A percentile compares a stretch with the other conserved stretches of the same genome.
phyloP scores from a whole-genome alignment of 495 filamentous ascomycete genomes.

The Neurospora sp. region DNA sequence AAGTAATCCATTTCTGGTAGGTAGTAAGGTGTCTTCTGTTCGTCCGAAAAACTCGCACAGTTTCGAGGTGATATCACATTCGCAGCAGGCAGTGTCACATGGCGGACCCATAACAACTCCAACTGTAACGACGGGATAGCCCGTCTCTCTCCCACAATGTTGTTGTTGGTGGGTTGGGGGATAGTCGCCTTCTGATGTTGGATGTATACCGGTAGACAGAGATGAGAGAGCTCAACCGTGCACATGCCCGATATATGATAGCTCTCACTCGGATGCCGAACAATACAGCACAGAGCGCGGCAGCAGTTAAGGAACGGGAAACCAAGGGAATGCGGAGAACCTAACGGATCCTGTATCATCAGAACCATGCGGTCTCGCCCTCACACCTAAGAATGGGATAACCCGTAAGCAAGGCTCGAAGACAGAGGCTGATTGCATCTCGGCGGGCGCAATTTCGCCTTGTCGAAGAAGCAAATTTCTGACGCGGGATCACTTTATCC shows the following conservation, averaged over 20 bases:
- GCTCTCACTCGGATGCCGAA: neutral
- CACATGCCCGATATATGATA: neutral
- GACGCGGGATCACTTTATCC: neutral
- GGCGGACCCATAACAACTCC: neutral
- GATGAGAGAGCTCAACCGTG: neutral
- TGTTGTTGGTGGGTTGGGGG: neutral
- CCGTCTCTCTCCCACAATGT: neutral
- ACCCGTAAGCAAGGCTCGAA: neutral
- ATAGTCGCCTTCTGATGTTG: neutral
- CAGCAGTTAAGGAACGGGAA: neutral
- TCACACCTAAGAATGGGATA: neutral
- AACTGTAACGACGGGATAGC: neutral
- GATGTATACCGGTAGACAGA: neutral
- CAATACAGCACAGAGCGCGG: neutral
- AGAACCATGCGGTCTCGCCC: neutral
- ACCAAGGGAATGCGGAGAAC: neutral
- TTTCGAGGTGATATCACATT: neutral
- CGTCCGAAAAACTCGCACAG: neutral
- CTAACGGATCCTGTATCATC: neutral
- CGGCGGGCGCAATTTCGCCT: neutral
- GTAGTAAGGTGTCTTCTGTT: neutral
- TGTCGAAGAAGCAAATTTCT: neutral
- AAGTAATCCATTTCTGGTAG: neutral
- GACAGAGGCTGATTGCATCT: neutral
- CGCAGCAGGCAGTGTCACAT: neutral